phyloP scores from a whole-genome alignment of 495 filamentous ascomycete genomes.

The Aspergillus cristatus region DNA sequence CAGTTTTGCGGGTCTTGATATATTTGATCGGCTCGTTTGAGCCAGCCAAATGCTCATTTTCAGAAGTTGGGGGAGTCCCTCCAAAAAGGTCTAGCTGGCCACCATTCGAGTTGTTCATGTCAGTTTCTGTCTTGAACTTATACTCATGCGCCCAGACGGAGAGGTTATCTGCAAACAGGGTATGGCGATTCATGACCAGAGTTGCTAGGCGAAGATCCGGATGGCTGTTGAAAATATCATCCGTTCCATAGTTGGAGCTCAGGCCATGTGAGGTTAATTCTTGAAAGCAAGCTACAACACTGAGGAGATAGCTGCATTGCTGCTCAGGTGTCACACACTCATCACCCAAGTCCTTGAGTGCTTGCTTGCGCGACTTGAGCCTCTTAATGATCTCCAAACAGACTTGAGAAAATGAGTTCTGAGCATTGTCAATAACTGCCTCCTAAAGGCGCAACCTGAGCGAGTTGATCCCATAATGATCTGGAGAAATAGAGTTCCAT shows the following conservation, averaged over 20 bases:
- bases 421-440: constrained; percentile 7
- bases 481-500: constrained; percentile 38
- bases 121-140: background rate
- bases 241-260: constrained; percentile 30
- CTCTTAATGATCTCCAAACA: constrained; percentile 34
- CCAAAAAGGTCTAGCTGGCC: too few species aligned
- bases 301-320: constrained; percentile 35
- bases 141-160: constrained; percentile 26
- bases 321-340: constrained; percentile 30
- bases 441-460: constrained; percentile 26
- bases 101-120: constrained; percentile 1
- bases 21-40: constrained; percentile 1
- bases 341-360: constrained; percentile 34
- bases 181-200: constrained; percentile 28
- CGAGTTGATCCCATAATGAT: constrained; percentile 40
- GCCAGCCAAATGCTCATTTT: too few species aligned
- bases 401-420: constrained; percentile 23
- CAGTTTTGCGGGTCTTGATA: constrained; percentile 2
- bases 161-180: constrained; percentile 32
- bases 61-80: too few species aligned
- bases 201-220: constrained; percentile 34
- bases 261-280: constrained; percentile 27
- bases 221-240: constrained; percentile 28
- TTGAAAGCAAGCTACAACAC: constrained; percentile 35
- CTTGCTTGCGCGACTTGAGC: constrained; percentile 20